phyloP scores from a whole-genome alignment of 345 rosid species.

The Populus ilicifolia region DNA sequence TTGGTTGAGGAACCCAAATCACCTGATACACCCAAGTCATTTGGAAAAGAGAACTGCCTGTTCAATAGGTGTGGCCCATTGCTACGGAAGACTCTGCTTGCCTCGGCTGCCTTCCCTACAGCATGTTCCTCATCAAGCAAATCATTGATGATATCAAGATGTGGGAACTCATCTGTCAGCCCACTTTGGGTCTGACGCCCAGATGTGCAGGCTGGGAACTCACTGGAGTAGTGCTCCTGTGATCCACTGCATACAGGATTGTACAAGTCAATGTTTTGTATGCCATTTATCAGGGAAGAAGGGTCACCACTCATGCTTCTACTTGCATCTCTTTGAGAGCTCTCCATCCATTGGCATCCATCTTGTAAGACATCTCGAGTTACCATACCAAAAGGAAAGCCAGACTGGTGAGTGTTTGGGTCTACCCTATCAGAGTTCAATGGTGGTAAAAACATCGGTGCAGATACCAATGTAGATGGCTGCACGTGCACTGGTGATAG shows the following conservation, averaged over 20 bases:
- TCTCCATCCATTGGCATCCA: slow-evolving; percentile 61
- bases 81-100: slow-evolving; percentile 32
- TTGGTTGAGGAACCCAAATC: slow-evolving; percentile 37
- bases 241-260: slow-evolving; percentile 23
- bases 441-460: slow-evolving; percentile 42
- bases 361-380: slow-evolving; percentile 42
- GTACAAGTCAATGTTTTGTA: slow-evolving; percentile 34
- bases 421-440: slow-evolving; percentile 42
- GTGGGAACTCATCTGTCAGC: slow-evolving; percentile 78
- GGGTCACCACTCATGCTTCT: slow-evolving; percentile 32
- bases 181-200: slow-evolving; percentile 50
- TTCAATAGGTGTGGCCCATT: slow-evolving; percentile 40
- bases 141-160: slow-evolving; percentile 88
- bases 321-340: slow-evolving; percentile 40
- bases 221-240: slow-evolving; percentile 32
- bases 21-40: slow-evolving; percentile 43
- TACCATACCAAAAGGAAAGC: slow-evolving; percentile 44
- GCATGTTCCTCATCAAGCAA: slow-evolving; percentile 79
- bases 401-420: slow-evolving; percentile 39
- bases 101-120: slow-evolving; percentile 31
- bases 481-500: slow-evolving; percentile 41
- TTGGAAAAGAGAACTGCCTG: slow-evolving; percentile 51
- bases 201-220: slow-evolving; percentile 43
- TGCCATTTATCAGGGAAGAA: slow-evolving; percentile 30
- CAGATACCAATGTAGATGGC: slow-evolving; percentile 40